Conservation (phyloP, 2,329 filamentous ascomycete genomes). For the Byssothecium circinans region DNA sequence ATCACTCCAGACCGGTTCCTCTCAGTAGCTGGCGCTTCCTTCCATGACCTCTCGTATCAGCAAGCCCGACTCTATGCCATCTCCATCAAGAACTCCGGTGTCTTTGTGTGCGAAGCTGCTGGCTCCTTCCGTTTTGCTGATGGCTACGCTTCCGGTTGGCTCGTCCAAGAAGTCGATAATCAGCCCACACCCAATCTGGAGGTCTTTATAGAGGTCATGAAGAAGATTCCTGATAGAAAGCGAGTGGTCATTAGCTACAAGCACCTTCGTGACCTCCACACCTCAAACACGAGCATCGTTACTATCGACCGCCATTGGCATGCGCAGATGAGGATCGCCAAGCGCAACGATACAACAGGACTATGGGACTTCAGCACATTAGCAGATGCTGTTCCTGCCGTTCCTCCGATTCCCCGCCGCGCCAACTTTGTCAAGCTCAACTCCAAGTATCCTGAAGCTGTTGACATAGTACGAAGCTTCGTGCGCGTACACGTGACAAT, state of each 20-base stretch:
- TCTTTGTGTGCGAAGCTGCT: slow-evolving; percentile 92
- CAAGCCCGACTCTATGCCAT: slow-evolving; percentile 96
- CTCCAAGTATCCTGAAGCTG: slow-evolving; percentile 84
- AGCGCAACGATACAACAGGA: slow-evolving; percentile 85
- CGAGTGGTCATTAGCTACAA: slow-evolving; percentile 94
- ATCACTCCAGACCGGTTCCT: slow-evolving; percentile 97
- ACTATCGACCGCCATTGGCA: slow-evolving; percentile 96
- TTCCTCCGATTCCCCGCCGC: slow-evolving; percentile 70
- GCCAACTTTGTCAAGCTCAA: slow-evolving; percentile 92
- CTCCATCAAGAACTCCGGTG: slow-evolving; percentile 72
- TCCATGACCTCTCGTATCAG: slow-evolving; percentile 96
- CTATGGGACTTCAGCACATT: slow-evolving; percentile 94
- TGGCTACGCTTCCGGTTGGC: slow-evolving; percentile 86
- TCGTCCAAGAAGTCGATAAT: slow-evolving; percentile 90
- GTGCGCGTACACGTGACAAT: slow-evolving; percentile 90
- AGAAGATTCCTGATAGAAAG: slow-evolving; percentile 75
- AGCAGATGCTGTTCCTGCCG: slow-evolving; percentile 75
- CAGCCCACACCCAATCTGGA: slow-evolving; percentile 86
- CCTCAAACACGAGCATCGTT: slow-evolving; percentile 87
- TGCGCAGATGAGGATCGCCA: slow-evolving; percentile 87
- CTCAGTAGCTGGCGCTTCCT: slow-evolving; percentile 88
- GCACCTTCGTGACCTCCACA: slow-evolving; percentile 92
- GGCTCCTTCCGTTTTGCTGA: slow-evolving; percentile 93
- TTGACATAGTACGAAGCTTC: slow-evolving; percentile 90
- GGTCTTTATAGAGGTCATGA: slow-evolving; percentile 89